Evolutionary conservation across 768 basidiomycete species (phyloP).

Genomic region (Phlegmacium glaucopus): DNA sequence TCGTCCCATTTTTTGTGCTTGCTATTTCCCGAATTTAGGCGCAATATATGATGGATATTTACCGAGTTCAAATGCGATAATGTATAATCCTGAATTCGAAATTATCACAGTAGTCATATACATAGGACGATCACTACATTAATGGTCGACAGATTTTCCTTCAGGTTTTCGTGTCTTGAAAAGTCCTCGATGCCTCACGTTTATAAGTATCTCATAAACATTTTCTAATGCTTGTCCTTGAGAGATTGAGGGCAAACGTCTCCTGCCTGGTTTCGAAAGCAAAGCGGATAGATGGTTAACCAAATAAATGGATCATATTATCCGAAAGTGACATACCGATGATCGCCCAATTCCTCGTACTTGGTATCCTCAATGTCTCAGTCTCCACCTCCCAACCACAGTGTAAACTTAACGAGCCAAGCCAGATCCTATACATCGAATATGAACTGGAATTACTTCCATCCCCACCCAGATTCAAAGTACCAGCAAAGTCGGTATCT

Average conservation of each 20-base stretch:
- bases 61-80: too few relatives aligned
- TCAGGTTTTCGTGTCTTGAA: constrained; percentile 76
- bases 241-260: neutral
- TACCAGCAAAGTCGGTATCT: constrained; percentile 22
- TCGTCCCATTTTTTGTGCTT: too few relatives aligned
- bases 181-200: constrained; percentile 56
- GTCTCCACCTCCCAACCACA: constrained; percentile 88
- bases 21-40: too few relatives aligned
- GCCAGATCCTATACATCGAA: constrained; percentile 82
- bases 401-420: constrained; percentile 65
- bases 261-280: constrained; percentile 22
- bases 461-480: constrained; percentile 59
- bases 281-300: too few relatives aligned
- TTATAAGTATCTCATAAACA: constrained; percentile 49
- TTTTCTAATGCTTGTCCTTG: constrained; percentile 35
- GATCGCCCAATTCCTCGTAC: constrained; percentile 91
- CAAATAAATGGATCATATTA: constrained; percentile 14
- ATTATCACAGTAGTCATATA: too few relatives aligned
- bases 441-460: constrained; percentile 67
- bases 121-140: too few relatives aligned
- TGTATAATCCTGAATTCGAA: too few relatives aligned
- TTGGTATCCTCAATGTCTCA: constrained; percentile 86
- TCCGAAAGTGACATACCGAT: constrained; percentile 53
- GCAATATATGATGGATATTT: neutral
- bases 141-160: constrained; percentile 51